Percentiles rank a stretch among this genome's conserved stretches.
Evolutionary conservation across 164 flowering plant genomes (phyloP).

Genomic region (Taxillus chinensis): DNA sequence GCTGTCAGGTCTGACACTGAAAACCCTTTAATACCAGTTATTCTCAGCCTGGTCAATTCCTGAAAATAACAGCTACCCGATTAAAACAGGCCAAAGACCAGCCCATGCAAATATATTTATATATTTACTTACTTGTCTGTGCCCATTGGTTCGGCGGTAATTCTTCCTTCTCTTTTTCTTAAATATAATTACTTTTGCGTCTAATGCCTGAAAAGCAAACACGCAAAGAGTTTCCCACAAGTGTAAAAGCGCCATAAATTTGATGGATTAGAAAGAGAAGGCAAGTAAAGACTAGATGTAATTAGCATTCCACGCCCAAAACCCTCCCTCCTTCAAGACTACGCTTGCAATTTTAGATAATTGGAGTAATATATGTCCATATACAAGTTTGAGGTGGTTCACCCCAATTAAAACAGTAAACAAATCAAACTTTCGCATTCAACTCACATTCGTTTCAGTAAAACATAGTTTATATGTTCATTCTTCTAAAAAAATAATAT

Average conservation of each 20-base stretch:
- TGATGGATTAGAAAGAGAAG: no score
- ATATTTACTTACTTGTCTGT: conserved; percentile 64
- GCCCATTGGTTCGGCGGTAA: conserved; percentile 89
- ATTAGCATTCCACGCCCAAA: no score
- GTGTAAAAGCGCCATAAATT: background rate
- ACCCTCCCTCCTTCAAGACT: no score
- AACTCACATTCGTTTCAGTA: no score
- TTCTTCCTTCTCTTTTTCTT: conserved; percentile 98
- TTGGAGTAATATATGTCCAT: no score
- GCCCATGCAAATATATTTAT: background rate
- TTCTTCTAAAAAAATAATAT: no score
- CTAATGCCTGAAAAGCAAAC: conserved; percentile 58
- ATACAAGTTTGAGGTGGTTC: no score
- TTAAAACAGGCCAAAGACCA: conserved; percentile 3
- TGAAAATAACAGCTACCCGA: conserved; percentile 17
- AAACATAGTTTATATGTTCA: no score
- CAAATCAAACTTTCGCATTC: no score
- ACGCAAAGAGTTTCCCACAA: background rate
- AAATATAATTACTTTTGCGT: conserved; percentile 92
- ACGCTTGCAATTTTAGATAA: no score
- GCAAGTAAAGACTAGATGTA: no score
- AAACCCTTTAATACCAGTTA: conserved; percentile 74
- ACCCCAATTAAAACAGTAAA: no score
- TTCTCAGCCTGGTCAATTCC: conserved; percentile 84
- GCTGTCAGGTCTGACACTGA: conserved; percentile 41